These are phyloP conservation scores for Eimeria sp. DNA, from an alignment of 169 alveolate species.

Conservation along the genomic window DNA sequence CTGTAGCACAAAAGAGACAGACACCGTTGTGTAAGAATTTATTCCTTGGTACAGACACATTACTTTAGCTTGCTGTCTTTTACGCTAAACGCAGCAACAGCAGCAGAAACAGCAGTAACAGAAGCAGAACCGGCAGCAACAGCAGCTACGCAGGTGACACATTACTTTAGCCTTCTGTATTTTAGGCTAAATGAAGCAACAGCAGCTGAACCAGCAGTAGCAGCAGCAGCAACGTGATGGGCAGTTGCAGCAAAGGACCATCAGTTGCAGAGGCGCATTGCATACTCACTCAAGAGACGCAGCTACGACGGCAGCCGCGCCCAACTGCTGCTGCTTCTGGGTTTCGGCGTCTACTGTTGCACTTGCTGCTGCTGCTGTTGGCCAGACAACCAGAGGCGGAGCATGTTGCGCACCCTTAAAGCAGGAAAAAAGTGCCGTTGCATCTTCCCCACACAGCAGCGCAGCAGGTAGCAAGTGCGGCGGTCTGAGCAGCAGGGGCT, in stretches of 20 bases:
- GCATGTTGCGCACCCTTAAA: constrained; percentile 12
- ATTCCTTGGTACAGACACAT: no score
- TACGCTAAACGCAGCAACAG: constrained; percentile 3
- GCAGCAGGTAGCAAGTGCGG: constrained; percentile 59
- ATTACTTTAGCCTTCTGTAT: background rate
- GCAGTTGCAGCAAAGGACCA: background rate
- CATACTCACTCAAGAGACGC: constrained; percentile 31
- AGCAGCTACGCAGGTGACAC: background rate
- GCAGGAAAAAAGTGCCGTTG: constrained; percentile 56
- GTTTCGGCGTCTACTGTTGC: background rate
- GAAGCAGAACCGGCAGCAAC: constrained; percentile 9
- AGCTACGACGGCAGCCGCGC: constrained; percentile 10
- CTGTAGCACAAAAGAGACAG: constrained; percentile 12
- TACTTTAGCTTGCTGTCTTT: background rate
- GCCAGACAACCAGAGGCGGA: background rate
- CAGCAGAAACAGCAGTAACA: background rate
- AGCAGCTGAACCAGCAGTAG: constrained; percentile 1
- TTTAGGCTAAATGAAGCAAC: background rate
- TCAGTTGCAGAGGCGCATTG: background rate
- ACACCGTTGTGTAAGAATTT: no score
- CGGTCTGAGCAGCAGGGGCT: constrained; percentile 44
- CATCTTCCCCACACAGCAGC: constrained; percentile 60
- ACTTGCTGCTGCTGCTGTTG: constrained; percentile 41
- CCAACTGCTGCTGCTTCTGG: background rate
- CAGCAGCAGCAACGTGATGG: no score